Conservation (phyloP, 2,329 filamentous ascomycete species). For the Immersiporthe knoxdaviesiana region DNA sequence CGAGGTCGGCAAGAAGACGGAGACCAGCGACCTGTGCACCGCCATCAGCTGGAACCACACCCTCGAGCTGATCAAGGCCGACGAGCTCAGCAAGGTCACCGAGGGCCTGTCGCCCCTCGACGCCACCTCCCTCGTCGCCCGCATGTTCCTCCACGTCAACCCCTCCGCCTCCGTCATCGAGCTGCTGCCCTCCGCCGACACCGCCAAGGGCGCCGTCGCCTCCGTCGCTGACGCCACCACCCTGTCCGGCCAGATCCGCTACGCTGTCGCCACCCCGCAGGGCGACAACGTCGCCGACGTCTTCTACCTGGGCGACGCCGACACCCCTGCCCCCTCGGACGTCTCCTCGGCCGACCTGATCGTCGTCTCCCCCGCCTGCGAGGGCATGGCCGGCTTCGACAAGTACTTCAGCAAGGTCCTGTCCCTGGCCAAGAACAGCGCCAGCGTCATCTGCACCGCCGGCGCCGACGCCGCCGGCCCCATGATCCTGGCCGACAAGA, state of each 20-base stretch:
- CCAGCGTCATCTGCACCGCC: conserved; percentile 14
- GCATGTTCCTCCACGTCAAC: conserved; percentile 26
- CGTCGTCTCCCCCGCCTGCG: conserved; percentile 17
- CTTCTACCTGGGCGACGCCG: conserved; percentile 19
- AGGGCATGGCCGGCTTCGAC: conserved; percentile 9
- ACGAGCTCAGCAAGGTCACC: conserved; percentile 21
- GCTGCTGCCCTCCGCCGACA: conserved; percentile 14
- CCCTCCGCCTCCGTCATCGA: conserved; percentile 20
- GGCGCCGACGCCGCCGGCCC: conserved; percentile 4
- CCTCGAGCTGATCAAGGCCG: conserved; percentile 23
- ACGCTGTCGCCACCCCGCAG: conserved; percentile 19
- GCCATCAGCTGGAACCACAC: conserved; percentile 25
- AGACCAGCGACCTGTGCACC: conserved; percentile 23
- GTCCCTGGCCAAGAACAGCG: conserved; percentile 15
- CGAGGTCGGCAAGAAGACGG: conserved; percentile 24
- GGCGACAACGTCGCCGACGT: conserved; percentile 18
- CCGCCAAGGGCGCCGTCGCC: conserved; percentile 15
- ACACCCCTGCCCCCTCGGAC: conserved; percentile 16
- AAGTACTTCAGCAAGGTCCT: conserved; percentile 15
- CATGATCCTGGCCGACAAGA: conserved; percentile 18
- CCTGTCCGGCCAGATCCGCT: conserved; percentile 21
- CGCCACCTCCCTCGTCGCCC: conserved; percentile 11
- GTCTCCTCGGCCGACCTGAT: conserved; percentile 17
- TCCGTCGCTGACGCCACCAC: conserved; percentile 15
- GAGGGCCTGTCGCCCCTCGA: conserved; percentile 1